These are phyloP conservation scores for Rhododendron kiyosumense DNA, from an alignment of 148 eudicot species.

Conservation along the genomic window DNA sequence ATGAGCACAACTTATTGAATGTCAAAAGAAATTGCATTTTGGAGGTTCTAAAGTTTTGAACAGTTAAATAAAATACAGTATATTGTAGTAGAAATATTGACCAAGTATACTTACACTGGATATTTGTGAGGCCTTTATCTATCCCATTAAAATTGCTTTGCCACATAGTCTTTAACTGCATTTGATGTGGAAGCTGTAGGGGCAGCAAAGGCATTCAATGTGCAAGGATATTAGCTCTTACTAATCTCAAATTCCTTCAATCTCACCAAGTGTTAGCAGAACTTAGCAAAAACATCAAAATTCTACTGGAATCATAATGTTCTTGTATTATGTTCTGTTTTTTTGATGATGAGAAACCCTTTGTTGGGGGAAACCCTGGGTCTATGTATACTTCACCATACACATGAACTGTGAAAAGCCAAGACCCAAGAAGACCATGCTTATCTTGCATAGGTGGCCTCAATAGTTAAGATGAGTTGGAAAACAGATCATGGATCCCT, in stretches of 20 bases:
- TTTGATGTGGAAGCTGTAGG: not conserved
- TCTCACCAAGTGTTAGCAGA: not conserved
- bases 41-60: not conserved
- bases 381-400: not conserved
- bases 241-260: not conserved
- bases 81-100: not conserved
- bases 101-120: not conserved
- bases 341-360: not conserved
- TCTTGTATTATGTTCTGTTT: not conserved
- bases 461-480: not conserved
- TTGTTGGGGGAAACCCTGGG: not conserved
- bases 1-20: not conserved
- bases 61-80: not conserved
- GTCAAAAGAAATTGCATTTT: not conserved
- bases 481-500: not conserved
- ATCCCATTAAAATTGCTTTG: not conserved
- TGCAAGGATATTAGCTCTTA: not conserved
- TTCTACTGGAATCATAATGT: no score
- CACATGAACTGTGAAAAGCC: not conserved
- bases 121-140: not conserved
- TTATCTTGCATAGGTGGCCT: not conserved
- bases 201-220: not conserved
- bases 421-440: not conserved
- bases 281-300: not conserved
- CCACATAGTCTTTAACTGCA: not conserved